These are phyloP conservation scores for Phyllosticta citribraziliensis DNA, from an alignment of 2,329 filamentous ascomycete species.

Conservation along the genomic window DNA sequence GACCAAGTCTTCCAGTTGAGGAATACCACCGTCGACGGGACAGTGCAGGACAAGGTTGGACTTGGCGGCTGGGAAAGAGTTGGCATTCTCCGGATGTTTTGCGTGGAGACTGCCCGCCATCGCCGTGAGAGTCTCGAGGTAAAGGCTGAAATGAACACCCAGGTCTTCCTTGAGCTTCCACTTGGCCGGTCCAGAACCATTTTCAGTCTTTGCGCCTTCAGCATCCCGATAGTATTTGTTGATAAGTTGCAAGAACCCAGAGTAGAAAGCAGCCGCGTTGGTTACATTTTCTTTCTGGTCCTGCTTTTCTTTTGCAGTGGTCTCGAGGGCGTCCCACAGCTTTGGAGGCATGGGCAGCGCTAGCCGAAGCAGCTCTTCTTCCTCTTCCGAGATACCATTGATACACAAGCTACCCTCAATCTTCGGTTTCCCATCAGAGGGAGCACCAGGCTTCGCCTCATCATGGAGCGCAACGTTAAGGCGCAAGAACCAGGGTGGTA, in stretches of 20 bases:
- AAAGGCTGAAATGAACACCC: neutral
- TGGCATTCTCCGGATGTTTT: constrained; percentile 25
- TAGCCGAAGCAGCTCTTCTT: neutral
- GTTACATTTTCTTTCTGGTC: neutral
- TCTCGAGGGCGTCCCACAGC: constrained; percentile 3
- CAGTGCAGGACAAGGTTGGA: constrained; percentile 52
- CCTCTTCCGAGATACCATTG: neutral
- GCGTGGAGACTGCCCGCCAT: constrained; percentile 40
- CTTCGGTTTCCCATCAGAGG: neutral
- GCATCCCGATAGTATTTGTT: constrained; percentile 3
- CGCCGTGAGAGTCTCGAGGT: constrained; percentile 38
- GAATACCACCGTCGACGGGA: constrained; percentile 45
- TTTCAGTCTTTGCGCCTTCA: neutral
- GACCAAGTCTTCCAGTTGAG: constrained; percentile 51
- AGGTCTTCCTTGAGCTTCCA: neutral
- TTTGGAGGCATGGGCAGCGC: neutral
- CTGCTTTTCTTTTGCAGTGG: neutral
- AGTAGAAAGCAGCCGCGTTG: neutral
- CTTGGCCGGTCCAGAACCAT: neutral
- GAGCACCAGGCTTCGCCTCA: constrained; percentile 16
- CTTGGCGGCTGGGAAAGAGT: constrained; percentile 40
- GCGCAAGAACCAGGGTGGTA: constrained; percentile 50
- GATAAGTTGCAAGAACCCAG: neutral
- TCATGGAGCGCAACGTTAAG: constrained; percentile 38
- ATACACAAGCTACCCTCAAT: neutral